Evolutionary conservation across 2,329 filamentous ascomycete species (phyloP).

Genomic region (Aspergillus tamarii): DNA sequence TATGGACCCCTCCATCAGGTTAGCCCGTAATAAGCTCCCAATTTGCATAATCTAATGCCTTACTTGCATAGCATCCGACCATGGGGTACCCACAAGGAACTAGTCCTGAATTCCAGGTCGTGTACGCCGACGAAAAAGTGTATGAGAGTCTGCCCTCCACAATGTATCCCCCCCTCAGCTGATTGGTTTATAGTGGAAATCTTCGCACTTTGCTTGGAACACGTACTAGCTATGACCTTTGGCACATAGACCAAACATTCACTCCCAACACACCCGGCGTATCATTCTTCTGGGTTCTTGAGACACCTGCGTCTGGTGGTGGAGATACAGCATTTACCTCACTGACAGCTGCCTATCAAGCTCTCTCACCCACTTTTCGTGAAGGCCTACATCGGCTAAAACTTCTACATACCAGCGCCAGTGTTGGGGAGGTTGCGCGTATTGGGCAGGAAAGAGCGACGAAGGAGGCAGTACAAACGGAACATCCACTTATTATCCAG

Average conservation of each 20-base stretch:
- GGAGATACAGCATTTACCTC: constrained; percentile 16
- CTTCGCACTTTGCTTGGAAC: constrained; percentile 11
- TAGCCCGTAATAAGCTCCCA: background rate
- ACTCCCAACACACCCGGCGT: constrained; percentile 14
- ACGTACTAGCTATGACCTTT: constrained; percentile 15
- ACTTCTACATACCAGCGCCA: constrained; percentile 15
- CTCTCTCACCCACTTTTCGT: constrained; percentile 14
- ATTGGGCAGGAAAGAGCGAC: constrained; percentile 14
- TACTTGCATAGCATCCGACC: constrained; percentile 11
- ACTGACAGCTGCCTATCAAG: constrained; percentile 12
- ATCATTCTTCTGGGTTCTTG: constrained; percentile 16
- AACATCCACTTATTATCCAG: constrained; percentile 13
- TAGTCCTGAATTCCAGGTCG: constrained; percentile 14
- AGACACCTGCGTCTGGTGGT: constrained; percentile 12
- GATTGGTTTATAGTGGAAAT: constrained; percentile 5
- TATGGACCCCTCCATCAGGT: constrained; percentile 16
- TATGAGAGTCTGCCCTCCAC: background rate
- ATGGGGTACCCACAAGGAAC: constrained; percentile 17
- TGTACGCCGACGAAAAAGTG: constrained; percentile 17
- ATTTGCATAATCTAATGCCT: background rate
- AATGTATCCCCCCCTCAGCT: background rate
- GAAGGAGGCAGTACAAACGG: constrained; percentile 15
- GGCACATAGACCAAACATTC: constrained; percentile 17
- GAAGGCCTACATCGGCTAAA: constrained; percentile 13
- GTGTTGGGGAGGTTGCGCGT: constrained; percentile 13